Evolutionary conservation across 495 filamentous ascomycete genomes (phyloP).

Genomic region (Cenococcum geophilum): DNA sequence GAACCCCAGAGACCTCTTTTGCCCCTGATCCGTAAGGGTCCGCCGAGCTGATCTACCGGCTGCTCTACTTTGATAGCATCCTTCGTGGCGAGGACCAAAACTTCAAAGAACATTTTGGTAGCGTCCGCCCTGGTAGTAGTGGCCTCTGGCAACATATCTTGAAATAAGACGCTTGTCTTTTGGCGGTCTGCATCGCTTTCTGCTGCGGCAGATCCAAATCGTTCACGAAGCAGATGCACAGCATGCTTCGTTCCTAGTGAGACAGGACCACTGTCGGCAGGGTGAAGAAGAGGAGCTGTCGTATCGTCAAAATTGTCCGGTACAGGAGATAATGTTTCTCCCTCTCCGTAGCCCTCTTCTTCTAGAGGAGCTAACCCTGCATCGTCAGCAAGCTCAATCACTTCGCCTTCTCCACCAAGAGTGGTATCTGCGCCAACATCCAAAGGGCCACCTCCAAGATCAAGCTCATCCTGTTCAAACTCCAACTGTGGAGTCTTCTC

Average conservation of each 20-base stretch:
- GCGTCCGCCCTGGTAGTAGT: constrained; percentile 77
- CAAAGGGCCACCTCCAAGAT: constrained; percentile 7
- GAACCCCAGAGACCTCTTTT: constrained; percentile 91
- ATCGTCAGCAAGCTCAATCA: constrained; percentile 18
- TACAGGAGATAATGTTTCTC: constrained; percentile 28
- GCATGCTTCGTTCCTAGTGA: constrained; percentile 89
- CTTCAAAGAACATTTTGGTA: constrained; percentile 99
- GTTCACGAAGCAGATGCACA: constrained; percentile 86
- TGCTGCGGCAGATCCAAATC: constrained; percentile 64
- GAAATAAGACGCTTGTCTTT: constrained; percentile 76
- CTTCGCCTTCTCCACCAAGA: constrained; percentile 20
- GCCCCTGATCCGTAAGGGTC: constrained; percentile 68
- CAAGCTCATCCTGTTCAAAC: constrained; percentile 26
- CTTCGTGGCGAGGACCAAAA: constrained; percentile 91
- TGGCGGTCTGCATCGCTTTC: constrained; percentile 53
- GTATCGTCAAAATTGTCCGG: constrained; percentile 65
- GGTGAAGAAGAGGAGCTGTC: constrained; percentile 62
- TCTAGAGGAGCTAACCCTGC: constrained; percentile 17
- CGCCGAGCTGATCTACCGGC: constrained; percentile 62
- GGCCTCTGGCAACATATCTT: constrained; percentile 78
- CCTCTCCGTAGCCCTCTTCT: constrained; percentile 32
- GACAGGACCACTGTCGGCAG: constrained; percentile 72
- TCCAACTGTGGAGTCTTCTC: constrained; percentile 36
- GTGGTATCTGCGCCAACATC: constrained; percentile 29
- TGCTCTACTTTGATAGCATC: constrained; percentile 98